phyloP scores from a whole-genome alignment of 2,329 filamentous ascomycete species.

The Tolypocladium guangdongense region DNA sequence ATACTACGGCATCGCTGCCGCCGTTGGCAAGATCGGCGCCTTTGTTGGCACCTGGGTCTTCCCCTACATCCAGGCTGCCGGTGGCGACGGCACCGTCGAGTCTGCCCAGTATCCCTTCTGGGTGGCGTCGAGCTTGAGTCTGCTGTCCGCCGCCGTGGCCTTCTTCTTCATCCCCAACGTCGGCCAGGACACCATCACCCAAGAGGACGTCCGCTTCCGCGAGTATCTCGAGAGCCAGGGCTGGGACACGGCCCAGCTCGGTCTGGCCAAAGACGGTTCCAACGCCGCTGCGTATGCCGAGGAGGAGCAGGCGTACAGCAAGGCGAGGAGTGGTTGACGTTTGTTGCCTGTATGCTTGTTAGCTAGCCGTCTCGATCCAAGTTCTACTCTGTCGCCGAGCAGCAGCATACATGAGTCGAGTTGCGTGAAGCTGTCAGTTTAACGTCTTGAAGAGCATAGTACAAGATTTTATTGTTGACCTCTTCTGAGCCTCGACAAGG shows the following conservation, averaged over 20 bases:
- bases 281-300: neutral
- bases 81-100: conserved; percentile 38
- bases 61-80: conserved; percentile 56
- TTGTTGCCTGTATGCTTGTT: neutral
- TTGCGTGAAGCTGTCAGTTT: neutral
- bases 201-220: conserved; percentile 68
- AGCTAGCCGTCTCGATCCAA: neutral
- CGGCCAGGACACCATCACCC: conserved; percentile 72
- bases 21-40: conserved; percentile 65
- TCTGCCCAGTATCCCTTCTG: conserved; percentile 82
- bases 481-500: too few relatives aligned
- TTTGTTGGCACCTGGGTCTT: conserved; percentile 83
- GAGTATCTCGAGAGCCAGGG: conserved; percentile 62
- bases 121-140: conserved; percentile 65
- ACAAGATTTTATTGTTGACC: too few relatives aligned
- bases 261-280: conserved; percentile 11
- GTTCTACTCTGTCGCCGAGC: neutral
- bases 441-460: too few relatives aligned
- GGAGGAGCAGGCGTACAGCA: neutral
- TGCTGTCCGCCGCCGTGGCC: conserved; percentile 53
- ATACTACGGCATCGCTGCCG: conserved; percentile 62
- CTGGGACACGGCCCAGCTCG: conserved; percentile 56
- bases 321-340: neutral
- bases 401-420: neutral
- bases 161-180: conserved; percentile 65